Conservation (phyloP, 139 green algal genomes). For the Gonium pectorale region DNA sequence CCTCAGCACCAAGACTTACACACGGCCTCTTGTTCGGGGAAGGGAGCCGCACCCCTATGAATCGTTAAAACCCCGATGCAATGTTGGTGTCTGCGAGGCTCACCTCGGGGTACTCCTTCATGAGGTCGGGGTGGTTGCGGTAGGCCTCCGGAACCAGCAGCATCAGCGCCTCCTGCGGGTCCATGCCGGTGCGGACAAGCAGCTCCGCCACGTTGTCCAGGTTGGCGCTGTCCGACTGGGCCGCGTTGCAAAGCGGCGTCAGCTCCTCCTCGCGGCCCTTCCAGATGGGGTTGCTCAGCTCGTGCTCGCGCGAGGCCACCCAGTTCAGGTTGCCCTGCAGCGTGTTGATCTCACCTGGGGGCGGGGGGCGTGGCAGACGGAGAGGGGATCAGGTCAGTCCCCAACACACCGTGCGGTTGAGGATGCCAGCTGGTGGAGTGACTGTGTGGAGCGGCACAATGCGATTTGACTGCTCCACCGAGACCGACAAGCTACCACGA, state of each 20-base stretch:
- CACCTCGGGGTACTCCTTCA: constrained; percentile 81
- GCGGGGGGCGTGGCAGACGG: background rate
- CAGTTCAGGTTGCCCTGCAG: constrained; percentile 99
- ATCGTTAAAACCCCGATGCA: too few species aligned
- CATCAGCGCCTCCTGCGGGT: constrained; percentile 93
- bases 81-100: too few species aligned
- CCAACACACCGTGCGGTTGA: too few species aligned
- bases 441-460: too few species aligned
- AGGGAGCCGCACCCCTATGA: too few species aligned
- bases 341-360: constrained; percentile 98
- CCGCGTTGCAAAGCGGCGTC: constrained; percentile 85
- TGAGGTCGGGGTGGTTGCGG: constrained; percentile 91
- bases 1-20: too few species aligned
- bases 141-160: constrained; percentile 86
- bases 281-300: constrained; percentile 91
- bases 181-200: constrained; percentile 84
- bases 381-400: too few species aligned
- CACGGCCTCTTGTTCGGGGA: too few species aligned
- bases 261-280: constrained; percentile 91
- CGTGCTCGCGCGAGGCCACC: constrained; percentile 92
- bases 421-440: too few species aligned
- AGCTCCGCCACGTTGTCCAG: constrained; percentile 97
- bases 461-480: too few species aligned
- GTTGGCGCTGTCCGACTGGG: constrained; percentile 95
- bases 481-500: too few species aligned